Evolutionary conservation across 2,329 filamentous ascomycete genomes (phyloP).

Genomic region (Eutypella sp.): DNA sequence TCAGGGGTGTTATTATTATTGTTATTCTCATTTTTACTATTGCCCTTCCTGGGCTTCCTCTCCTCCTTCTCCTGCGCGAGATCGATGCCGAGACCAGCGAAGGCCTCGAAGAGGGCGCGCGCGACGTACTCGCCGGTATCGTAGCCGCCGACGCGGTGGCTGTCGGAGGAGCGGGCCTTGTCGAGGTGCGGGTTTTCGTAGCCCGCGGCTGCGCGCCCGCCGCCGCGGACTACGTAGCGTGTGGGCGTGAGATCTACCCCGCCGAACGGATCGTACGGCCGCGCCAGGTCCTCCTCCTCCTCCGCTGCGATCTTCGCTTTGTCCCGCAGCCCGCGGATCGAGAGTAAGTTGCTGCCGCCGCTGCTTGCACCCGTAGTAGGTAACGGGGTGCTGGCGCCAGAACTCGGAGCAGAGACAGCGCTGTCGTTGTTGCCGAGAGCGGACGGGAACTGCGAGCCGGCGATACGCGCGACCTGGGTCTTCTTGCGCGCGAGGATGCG

Average conservation of each 20-base stretch:
- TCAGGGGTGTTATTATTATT: background rate
- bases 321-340: slow-evolving; percentile 77
- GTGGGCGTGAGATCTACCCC: slow-evolving; percentile 61
- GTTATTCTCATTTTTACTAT: background rate
- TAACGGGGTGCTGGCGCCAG: slow-evolving; percentile 25
- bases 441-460: slow-evolving; percentile 26
- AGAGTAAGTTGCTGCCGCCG: slow-evolving; percentile 34
- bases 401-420: slow-evolving; percentile 4
- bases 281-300: slow-evolving; percentile 57
- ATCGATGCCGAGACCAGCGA: slow-evolving; percentile 83
- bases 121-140: slow-evolving; percentile 76
- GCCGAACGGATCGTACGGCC: slow-evolving; percentile 84
- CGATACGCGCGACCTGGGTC: slow-evolving; percentile 51
- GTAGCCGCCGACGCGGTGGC: slow-evolving; percentile 75
- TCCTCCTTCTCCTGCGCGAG: slow-evolving; percentile 67
- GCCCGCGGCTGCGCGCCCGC: slow-evolving; percentile 38
- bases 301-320: slow-evolving; percentile 40
- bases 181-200: slow-evolving; percentile 77
- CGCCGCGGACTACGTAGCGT: slow-evolving; percentile 60
- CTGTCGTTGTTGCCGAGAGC: slow-evolving; percentile 23
- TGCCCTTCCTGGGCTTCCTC: slow-evolving; percentile 18
- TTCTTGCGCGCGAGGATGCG: slow-evolving; percentile 70
- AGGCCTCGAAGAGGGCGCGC: slow-evolving; percentile 80
- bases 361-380: slow-evolving; percentile 22
- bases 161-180: slow-evolving; percentile 57